Evolutionary conservation across 805 yeast species (phyloP).

Genomic region (Kuraishia floccosa): DNA sequence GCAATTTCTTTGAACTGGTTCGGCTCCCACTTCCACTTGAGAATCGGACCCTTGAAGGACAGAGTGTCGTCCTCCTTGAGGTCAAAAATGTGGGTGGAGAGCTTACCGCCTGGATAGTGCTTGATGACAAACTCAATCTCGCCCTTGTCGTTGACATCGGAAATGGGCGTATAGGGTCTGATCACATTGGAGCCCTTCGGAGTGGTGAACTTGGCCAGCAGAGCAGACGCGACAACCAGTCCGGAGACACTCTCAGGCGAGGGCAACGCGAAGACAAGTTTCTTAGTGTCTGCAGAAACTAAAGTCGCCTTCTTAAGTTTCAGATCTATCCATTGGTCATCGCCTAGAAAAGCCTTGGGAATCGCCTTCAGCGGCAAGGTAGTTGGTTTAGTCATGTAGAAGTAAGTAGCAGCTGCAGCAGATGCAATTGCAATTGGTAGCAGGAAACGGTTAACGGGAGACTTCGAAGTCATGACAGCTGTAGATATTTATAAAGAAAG

Average conservation of each 20-base stretch:
- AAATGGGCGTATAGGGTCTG: conserved; percentile 84
- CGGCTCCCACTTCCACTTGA: conserved; percentile 84
- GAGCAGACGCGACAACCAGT: conserved; percentile 64
- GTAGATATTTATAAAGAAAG: too few relatives aligned
- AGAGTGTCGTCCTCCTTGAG: conserved; percentile 74
- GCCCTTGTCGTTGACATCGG: conserved; percentile 62
- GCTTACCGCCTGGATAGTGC: conserved; percentile 76
- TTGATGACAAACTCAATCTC: conserved; percentile 72
- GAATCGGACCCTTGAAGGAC: conserved; percentile 88
- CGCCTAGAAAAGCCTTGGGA: conserved; percentile 46
- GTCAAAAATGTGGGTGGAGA: conserved; percentile 60
- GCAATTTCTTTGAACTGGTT: conserved; percentile 74
- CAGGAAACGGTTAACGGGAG: too few relatives aligned
- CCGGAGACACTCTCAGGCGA: conserved; percentile 62
- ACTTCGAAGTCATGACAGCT: too few relatives aligned
- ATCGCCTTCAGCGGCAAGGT: conserved; percentile 23
- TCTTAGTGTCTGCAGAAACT: conserved; percentile 53
- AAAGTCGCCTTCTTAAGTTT: conserved; percentile 36
- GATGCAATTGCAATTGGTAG: too few relatives aligned
- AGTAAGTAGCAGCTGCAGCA: too few relatives aligned
- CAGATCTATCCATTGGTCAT: conserved; percentile 63
- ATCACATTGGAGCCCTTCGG: conserved; percentile 79
- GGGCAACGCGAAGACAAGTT: conserved; percentile 61
- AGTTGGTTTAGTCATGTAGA: conserved; percentile 15
- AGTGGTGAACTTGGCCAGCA: conserved; percentile 73